Evolutionary conservation across 2,329 filamentous ascomycete species (phyloP).

Genomic region (Pyricularia pennisetigena): DNA sequence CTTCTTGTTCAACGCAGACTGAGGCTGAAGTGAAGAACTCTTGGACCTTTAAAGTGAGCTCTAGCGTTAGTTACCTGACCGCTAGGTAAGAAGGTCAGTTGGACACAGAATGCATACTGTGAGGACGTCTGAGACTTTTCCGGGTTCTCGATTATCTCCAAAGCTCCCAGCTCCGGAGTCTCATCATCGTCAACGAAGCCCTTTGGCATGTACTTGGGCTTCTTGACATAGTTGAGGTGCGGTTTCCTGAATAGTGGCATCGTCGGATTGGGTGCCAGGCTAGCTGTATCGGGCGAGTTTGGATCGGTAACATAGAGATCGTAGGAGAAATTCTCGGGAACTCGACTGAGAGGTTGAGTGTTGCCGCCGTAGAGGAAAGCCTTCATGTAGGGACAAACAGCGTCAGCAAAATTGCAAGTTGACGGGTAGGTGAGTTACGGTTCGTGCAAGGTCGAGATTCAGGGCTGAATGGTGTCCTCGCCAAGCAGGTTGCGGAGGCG

Average conservation of each 20-base stretch:
- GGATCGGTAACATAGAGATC: constrained; percentile 47
- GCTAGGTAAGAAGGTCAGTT: background rate
- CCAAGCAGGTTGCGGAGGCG: background rate
- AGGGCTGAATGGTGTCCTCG: background rate
- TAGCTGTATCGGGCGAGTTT: constrained; percentile 34
- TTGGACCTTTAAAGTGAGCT: background rate
- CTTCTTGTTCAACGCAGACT: background rate
- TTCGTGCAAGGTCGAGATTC: background rate
- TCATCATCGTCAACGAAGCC: constrained; percentile 11
- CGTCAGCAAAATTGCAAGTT: background rate
- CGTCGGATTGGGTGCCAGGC: constrained; percentile 37
- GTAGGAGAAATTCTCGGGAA: constrained; percentile 31
- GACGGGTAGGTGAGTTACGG: background rate
- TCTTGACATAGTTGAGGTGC: constrained; percentile 14
- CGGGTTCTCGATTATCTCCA: constrained; percentile 2
- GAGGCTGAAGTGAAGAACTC: constrained; percentile 1
- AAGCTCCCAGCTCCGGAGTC: constrained; percentile 10
- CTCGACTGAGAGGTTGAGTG: constrained; percentile 31
- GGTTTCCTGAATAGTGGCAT: constrained; percentile 38
- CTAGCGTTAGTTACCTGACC: background rate
- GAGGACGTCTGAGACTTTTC: background rate
- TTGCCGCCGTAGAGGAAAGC: constrained; percentile 43
- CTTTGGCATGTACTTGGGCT: constrained; percentile 8
- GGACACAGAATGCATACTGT: constrained; percentile 1
- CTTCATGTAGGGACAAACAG: constrained; percentile 21